Percentiles rank a stretch among this genome's conserved stretches.
phyloP scores from a whole-genome alignment of 192 early-diverging fungal genomes.

The Thoreauomyces humboldtii region DNA sequence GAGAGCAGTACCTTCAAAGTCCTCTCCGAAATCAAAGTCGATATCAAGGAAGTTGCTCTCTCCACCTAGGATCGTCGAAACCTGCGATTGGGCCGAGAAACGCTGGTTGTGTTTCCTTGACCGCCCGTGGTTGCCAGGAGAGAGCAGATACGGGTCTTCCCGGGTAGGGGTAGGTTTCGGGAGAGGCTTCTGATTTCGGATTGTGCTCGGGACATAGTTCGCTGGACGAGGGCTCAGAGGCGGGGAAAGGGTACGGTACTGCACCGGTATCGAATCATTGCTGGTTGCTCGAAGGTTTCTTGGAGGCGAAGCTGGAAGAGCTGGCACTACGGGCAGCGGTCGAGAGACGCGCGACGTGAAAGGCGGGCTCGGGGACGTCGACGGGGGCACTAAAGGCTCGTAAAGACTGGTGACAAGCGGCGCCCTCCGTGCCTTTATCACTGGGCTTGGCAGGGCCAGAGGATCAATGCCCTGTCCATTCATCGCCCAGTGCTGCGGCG shows the following conservation, averaged over 20 bases:
- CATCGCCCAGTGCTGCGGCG: constrained; percentile 15
- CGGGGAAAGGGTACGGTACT: constrained; percentile 22
- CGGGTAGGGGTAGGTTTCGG: too few species aligned
- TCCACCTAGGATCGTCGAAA: constrained; percentile 18
- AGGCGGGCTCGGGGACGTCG: neutral
- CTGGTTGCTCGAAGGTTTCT: neutral
- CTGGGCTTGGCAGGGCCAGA: constrained; percentile 20
- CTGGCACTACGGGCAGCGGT: constrained; percentile 13
- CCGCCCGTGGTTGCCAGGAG: neutral
- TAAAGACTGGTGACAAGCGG: constrained; percentile 1
- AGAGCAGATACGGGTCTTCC: too few species aligned
- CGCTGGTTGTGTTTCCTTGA: neutral
- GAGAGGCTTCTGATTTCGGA: constrained; percentile 15
- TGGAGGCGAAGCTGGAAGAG: neutral
- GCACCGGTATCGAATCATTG: constrained; percentile 16
- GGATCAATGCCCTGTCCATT: constrained; percentile 4
- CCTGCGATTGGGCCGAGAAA: constrained; percentile 17
- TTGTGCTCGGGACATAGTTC: constrained; percentile 8
- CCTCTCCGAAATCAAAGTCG: constrained; percentile 21
- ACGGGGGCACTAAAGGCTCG: neutral
- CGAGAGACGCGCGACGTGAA: neutral
- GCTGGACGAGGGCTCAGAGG: constrained; percentile 24
- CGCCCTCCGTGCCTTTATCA: constrained; percentile 3
- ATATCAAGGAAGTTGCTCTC: constrained; percentile 27
- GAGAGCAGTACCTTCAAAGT: neutral